Evolutionary conservation across 2,329 filamentous ascomycete species (phyloP).

Genomic region (Colletotrichum salicis): DNA sequence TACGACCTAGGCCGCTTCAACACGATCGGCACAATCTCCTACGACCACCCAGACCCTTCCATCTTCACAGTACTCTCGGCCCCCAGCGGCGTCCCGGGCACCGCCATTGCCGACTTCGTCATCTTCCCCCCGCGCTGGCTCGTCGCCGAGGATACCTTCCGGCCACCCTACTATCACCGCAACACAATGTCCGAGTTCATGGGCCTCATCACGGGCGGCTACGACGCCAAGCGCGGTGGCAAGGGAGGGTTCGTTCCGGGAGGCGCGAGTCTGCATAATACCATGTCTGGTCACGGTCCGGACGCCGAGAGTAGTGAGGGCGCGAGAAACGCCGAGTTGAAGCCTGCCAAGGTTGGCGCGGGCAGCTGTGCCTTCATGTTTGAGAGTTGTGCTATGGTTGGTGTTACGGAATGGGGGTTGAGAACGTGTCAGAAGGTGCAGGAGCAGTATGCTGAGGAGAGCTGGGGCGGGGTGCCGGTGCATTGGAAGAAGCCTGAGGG

Average conservation of each 20-base stretch:
- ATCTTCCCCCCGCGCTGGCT: constrained; percentile 80
- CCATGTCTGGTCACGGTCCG: constrained; percentile 75
- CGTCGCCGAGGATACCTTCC: constrained; percentile 75
- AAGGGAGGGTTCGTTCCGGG: constrained; percentile 66
- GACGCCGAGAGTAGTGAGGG: constrained; percentile 67
- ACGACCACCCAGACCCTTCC: constrained; percentile 81
- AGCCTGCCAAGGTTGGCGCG: constrained; percentile 66
- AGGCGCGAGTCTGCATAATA: constrained; percentile 73
- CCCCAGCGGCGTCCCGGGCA: constrained; percentile 68
- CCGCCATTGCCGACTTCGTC: constrained; percentile 76
- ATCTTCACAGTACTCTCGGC: constrained; percentile 80
- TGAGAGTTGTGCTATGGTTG: constrained; percentile 75
- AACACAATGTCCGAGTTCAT: constrained; percentile 76
- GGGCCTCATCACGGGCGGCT: constrained; percentile 67
- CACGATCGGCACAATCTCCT: constrained; percentile 77
- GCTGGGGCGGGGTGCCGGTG: constrained; percentile 76
- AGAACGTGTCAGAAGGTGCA: constrained; percentile 68
- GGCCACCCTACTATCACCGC: constrained; percentile 78
- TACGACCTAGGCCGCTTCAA: constrained; percentile 84
- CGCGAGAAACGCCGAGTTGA: constrained; percentile 64
- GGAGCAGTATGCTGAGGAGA: constrained; percentile 81
- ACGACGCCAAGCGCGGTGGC: constrained; percentile 69
- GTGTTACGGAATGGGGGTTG: constrained; percentile 77
- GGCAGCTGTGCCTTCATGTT: constrained; percentile 77
- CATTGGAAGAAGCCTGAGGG: constrained; percentile 65